A percentile compares a stretch with the other conserved stretches of the same genome.
These are phyloP conservation scores for Aureobasidium leucospermi DNA, from an alignment of 2,329 filamentous ascomycete genomes.

Conservation along the genomic window DNA sequence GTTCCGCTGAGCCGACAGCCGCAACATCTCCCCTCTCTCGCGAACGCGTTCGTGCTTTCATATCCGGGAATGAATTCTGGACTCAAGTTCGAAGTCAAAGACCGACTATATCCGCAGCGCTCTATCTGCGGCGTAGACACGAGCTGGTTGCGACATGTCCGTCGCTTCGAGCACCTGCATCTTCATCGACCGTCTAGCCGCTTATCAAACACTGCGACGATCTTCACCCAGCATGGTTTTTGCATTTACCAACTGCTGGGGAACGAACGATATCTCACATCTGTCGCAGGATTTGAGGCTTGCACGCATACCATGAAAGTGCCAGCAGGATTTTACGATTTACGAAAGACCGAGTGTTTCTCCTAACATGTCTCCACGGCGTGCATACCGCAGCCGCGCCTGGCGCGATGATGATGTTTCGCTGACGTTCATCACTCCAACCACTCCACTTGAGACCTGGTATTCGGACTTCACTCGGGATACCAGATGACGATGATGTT, in stretches of 20 bases:
- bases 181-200: background rate
- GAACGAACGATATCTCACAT: no score
- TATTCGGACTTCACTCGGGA: background rate
- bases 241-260: background rate
- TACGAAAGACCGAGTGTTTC: background rate
- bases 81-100: background rate
- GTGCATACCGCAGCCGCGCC: no score
- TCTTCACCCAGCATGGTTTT: background rate
- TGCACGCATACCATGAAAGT: background rate
- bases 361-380: background rate
- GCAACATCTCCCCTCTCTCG: background rate
- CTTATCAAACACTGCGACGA: background rate
- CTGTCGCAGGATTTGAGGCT: background rate
- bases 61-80: background rate
- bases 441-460: no score
- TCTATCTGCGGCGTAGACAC: background rate
- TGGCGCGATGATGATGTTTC: background rate
- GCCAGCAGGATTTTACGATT: conserved; percentile 1
- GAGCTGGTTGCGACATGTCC: background rate
- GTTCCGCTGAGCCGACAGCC: background rate
- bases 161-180: background rate
- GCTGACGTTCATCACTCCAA: background rate
- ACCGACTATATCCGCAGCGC: background rate
- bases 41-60: background rate
- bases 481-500: background rate